Evolutionary conservation across 805 yeast genomes (phyloP), one percentile per base, ranked within the genome.

Genomic region (Lipomyces anomalus): DNA sequence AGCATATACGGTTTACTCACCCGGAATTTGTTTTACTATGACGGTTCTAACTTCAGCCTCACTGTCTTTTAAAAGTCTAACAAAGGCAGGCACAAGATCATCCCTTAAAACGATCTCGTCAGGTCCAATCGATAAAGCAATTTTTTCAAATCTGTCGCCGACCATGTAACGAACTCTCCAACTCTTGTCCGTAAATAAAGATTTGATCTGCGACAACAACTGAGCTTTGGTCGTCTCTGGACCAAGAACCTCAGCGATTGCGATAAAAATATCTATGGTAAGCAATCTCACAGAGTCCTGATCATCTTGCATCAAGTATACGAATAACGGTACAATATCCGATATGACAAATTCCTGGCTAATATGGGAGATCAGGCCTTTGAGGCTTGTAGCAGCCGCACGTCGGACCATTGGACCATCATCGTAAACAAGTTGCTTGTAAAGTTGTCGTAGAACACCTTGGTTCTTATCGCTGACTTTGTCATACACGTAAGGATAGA

Each of bases 111-210:
- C 42, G n/a, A 29, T 6, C 48, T 62, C 58, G 46, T 78, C 70
- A 24, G 71, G 67, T 33, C 74, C 77, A 40, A 76, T 72, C 50
- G 73, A 71, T 56, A 72, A 71, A 1, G 94, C 86, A 49, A 92
- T 75, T 52, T 72, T 70, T 57, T 81, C 85, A 61, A 88, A 89
- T 58, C 88, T 76, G 63, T 90, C 97, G n/a, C 97, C 95, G 28
- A 95, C 95, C 81, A 92, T 88, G 67, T 90, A 92, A 61, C 98
- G 81, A 46, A 92, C 97, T 66, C 98, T 80, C 99, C 99, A 92
- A 61, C 95, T 83, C 66, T 85, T 87, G 68, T 92, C 98, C 53
- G 74, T 76, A 47, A 86, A 81, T 55, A 92, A 73, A 53, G 78
- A 78, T 53, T 82, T 73, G 2, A 95, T 74, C 53, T 81, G 60